A percentile compares a stretch with the other conserved stretches of the same genome.
Conservation (phyloP, 2,329 filamentous ascomycete genomes). For the Plectosphaerella plurivora region DNA sequence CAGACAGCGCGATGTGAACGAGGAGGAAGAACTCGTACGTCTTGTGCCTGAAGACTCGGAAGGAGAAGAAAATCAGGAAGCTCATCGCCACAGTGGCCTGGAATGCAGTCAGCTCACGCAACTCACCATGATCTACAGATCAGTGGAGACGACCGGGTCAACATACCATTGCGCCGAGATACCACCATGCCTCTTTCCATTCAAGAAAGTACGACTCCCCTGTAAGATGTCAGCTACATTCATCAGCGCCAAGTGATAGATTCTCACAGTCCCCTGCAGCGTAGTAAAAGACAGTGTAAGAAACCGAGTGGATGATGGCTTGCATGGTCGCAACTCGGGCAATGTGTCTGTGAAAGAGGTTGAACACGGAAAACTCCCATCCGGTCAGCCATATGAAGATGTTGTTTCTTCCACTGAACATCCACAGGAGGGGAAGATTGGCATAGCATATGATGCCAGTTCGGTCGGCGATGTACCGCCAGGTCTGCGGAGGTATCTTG, state of each 20-base stretch:
- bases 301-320: constrained; percentile 58
- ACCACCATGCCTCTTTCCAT: neutral
- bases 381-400: constrained; percentile 62
- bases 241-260: neutral
- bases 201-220: neutral
- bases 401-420: constrained; percentile 66
- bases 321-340: constrained; percentile 58
- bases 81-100: constrained; percentile 41
- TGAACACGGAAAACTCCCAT: constrained; percentile 64
- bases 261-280: constrained; percentile 15
- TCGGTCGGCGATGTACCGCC: constrained; percentile 57
- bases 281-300: constrained; percentile 46
- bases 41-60: constrained; percentile 46
- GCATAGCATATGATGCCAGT: constrained; percentile 61
- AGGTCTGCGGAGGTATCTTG: constrained; percentile 20
- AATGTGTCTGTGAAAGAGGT: constrained; percentile 63
- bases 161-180: neutral
- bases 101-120: too few relatives aligned
- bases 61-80: constrained; percentile 38
- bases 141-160: too few relatives aligned
- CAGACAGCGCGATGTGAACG: constrained; percentile 46
- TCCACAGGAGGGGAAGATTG: constrained; percentile 60
- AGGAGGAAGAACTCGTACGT: constrained; percentile 48
- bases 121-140: too few relatives aligned
- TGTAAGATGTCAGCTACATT: neutral